These are phyloP conservation scores for Collariella sp. DNA, from an alignment of 495 filamentous ascomycete species.

Conservation along the genomic window DNA sequence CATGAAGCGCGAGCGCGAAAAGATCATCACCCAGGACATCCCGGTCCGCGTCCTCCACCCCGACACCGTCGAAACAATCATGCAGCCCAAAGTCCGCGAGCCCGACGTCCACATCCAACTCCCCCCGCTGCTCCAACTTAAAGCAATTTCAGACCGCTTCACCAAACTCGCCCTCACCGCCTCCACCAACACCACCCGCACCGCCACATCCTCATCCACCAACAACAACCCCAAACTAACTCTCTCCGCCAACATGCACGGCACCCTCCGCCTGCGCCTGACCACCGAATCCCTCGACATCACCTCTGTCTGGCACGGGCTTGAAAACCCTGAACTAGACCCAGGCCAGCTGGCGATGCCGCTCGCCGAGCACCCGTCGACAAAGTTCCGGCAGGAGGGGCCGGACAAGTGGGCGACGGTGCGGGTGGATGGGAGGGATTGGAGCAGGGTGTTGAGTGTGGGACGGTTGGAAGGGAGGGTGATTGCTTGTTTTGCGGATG, in stretches of 20 bases:
- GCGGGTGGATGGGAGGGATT: conserved; percentile 83
- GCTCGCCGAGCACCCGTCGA: conserved; percentile 65
- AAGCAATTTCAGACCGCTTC: conserved; percentile 87
- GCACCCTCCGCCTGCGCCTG: conserved; percentile 67
- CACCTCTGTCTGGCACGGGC: conserved; percentile 67
- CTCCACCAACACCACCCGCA: conserved; percentile 14
- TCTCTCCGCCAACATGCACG: conserved; percentile 82
- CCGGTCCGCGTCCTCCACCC: conserved; percentile 83
- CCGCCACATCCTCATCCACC: conserved; percentile 13
- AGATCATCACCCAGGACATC: conserved; percentile 88
- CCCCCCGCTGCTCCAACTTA: conserved; percentile 72
- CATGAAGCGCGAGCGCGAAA: conserved; percentile 58
- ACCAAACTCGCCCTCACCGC: conserved; percentile 58
- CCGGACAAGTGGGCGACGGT: conserved; percentile 74
- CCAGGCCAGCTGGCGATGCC: conserved; percentile 56
- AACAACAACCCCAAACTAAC: conserved; percentile 55
- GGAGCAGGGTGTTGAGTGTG: conserved; percentile 84
- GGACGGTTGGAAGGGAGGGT: conserved; percentile 79
- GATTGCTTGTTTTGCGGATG: conserved; percentile 73
- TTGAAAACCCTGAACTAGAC: conserved; percentile 79
- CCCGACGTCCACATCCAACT: conserved; percentile 91
- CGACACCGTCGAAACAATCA: conserved; percentile 69
- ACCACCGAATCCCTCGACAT: conserved; percentile 74
- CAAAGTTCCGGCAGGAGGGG: conserved; percentile 51
- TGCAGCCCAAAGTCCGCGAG: conserved; percentile 82